Evolutionary conservation across 2,329 filamentous ascomycete genomes (phyloP).

Genomic region (Exophiala bonariae): DNA sequence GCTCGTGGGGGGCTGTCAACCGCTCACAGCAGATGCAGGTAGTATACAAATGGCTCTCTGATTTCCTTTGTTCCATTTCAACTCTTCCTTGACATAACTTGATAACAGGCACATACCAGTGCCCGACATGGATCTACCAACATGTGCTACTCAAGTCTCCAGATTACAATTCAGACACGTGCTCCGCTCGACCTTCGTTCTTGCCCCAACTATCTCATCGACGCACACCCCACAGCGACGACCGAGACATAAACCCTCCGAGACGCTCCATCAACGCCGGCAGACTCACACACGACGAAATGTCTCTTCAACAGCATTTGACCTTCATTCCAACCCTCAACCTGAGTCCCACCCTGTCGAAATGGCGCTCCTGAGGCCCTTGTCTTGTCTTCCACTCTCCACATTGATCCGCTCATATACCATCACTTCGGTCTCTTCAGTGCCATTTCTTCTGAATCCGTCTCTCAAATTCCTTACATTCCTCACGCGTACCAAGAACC

Average conservation of each 20-base stretch:
- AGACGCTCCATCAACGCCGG: conserved; percentile 13
- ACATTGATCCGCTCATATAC: conserved; percentile 27
- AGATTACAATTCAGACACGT: conserved; percentile 4
- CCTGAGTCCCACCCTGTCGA: conserved; percentile 1
- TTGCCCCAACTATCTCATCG: neutral
- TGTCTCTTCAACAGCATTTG: conserved; percentile 20
- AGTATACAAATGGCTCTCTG: conserved; percentile 2
- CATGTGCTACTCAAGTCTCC: conserved; percentile 1
- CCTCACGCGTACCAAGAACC: conserved; percentile 68
- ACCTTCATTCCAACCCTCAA: neutral
- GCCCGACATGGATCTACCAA: conserved; percentile 11
- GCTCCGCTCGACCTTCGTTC: conserved; percentile 1
- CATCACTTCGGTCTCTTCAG: conserved; percentile 28
- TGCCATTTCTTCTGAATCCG: conserved; percentile 61
- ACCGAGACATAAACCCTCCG: neutral
- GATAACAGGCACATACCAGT: neutral
- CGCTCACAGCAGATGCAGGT: neutral
- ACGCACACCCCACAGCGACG: neutral
- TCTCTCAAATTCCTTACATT: conserved; percentile 68
- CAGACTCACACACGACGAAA: conserved; percentile 21
- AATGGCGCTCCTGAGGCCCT: conserved; percentile 13
- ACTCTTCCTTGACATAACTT: neutral
- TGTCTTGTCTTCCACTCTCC: conserved; percentile 26
- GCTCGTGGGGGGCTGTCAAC: too few relatives aligned
- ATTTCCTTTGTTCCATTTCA: neutral